A percentile compares a stretch with the other conserved stretches of the same genome.
Conservation (phyloP, 257 asterid genomes). For the Capsicum baccatum region DNA sequence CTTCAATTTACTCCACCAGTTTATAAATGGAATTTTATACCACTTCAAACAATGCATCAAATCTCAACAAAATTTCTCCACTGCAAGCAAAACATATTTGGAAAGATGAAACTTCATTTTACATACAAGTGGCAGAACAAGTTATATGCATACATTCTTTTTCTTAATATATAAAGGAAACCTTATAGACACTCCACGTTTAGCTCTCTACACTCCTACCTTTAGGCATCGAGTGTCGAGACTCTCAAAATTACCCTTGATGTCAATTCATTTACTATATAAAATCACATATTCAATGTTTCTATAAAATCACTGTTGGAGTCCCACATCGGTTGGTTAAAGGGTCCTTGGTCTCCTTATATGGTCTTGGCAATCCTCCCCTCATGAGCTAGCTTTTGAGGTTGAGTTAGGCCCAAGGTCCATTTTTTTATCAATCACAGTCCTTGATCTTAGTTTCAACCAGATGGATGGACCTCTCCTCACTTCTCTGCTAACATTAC, state of each 20-base stretch:
- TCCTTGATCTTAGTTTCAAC: conserved; percentile 90
- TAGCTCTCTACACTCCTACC: neutral
- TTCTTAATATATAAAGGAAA: neutral
- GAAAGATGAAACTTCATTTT: neutral
- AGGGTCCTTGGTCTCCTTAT: no score
- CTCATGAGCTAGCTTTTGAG: no score
- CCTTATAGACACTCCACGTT: neutral
- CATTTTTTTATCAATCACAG: conserved; percentile 36
- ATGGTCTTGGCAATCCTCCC: no score
- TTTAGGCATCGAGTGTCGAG: neutral
- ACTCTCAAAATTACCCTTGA: neutral
- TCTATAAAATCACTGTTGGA: no score
- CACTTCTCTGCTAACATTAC: conserved; percentile 56
- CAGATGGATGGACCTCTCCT: conserved; percentile 73
- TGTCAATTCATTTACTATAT: neutral
- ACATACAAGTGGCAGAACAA: neutral
- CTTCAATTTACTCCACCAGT: neutral
- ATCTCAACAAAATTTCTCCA: neutral
- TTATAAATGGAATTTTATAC: neutral
- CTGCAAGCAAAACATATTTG: neutral
- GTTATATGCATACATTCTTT: neutral
- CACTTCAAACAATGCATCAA: neutral
- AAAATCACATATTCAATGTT: no score
- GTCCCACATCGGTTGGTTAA: no score
- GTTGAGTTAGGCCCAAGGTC: no score